A percentile compares a stretch with the other conserved stretches of the same genome.
These are phyloP conservation scores for Tuber brumale DNA, from an alignment of 495 filamentous ascomycete genomes.

Conservation along the genomic window DNA sequence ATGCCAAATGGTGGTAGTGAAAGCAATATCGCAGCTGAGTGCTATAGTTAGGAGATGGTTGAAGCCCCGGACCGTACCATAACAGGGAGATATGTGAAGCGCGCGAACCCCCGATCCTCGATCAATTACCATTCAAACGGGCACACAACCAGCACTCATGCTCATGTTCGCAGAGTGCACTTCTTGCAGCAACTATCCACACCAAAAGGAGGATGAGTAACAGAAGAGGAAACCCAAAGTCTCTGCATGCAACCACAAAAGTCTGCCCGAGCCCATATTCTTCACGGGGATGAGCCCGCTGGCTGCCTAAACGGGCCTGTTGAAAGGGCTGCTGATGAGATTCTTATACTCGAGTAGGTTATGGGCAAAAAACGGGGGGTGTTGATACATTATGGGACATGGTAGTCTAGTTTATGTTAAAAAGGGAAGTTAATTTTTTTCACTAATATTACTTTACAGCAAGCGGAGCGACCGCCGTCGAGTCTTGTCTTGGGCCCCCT, in stretches of 20 bases:
- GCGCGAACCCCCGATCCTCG: background rate
- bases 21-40: background rate
- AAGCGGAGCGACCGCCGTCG: background rate
- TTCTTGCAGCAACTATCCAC: background rate
- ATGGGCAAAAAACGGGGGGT: background rate
- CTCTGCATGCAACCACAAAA: background rate
- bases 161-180: background rate
- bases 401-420: background rate
- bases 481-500: background rate
- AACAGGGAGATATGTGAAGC: background rate
- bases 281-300: constrained; percentile 1
- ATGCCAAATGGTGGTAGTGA: too few relatives aligned
- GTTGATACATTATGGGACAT: background rate
- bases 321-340: background rate
- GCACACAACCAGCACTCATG: background rate
- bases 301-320: background rate
- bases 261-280: background rate
- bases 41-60: background rate
- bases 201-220: background rate
- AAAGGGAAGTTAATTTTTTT: background rate
- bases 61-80: background rate
- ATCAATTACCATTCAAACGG: background rate
- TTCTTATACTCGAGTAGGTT: background rate
- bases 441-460: background rate
- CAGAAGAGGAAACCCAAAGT: background rate